Base-by-base conservation (phyloP, 352 stramenopile genomes). In the Globisporangium splendens region DNA sequence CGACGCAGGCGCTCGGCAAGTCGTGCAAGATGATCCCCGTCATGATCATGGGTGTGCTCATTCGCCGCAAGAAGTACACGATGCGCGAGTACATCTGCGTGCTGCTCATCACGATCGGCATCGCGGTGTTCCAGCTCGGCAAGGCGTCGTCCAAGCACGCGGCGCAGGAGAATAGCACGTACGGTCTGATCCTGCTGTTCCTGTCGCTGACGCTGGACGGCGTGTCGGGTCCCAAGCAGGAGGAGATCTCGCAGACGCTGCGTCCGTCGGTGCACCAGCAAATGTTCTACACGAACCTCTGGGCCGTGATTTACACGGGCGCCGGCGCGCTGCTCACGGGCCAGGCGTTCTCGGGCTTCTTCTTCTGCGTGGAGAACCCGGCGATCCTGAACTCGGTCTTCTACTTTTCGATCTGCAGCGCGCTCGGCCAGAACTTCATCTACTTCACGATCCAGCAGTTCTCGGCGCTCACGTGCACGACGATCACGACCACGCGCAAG, bases 401-500 rank as follows among this genome's bases (percentile, higher is more conserved):
- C 46, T 93, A 92, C 71, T 99, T 99, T 69, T 96, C 95, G 21
- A 64, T 98, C 56, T 98, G 93, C 77, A 98, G 86, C 56, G 96
- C 97, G 31, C 71, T 98, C 49, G 97, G 97, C 21, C 97, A 99
- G 77, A 98, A 97, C 74, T 99, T 99, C 75, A 99, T 99, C 83
- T 99, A 99, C 88, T 99, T 97, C 66, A 99, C 96, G 35, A 97
- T 99, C 66, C 88, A 97, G 59, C 85, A 97, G 69, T 99, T 99
- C 77, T 97, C 97, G 72, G 95, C 97, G 43, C 87, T 99, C 41
- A 97, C 98, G 54, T 98, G 95, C 71, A 99, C 96, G 38, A 99
- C 97, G 38, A 98, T 99, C 63, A 99, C 98, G 33, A 99, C 98
- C 1, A 99, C 97, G 57, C 86, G 98, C 72, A 99, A 99, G 80